phyloP scores from a whole-genome alignment of 345 rosid genomes.

The Clarkia xantiana region DNA sequence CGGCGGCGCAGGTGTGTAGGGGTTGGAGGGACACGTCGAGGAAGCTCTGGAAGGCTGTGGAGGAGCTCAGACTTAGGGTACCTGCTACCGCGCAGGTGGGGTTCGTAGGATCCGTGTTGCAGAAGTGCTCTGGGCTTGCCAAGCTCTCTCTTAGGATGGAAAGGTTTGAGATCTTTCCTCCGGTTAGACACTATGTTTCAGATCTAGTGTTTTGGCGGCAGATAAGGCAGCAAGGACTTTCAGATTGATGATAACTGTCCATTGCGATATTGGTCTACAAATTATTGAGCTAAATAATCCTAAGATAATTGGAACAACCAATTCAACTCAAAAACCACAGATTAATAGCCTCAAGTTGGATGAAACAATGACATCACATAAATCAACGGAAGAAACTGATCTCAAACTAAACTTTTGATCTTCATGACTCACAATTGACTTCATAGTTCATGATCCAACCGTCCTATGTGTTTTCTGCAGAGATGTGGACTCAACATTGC shows the following conservation, averaged over 20 bases:
- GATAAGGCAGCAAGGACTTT: background rate
- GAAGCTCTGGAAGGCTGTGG: slow-evolving; percentile 79
- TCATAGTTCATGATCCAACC: too few species aligned
- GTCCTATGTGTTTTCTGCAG: slow-evolving; percentile 26
- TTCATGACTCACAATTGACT: background rate
- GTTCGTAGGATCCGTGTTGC: slow-evolving; percentile 66
- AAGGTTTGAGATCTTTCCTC: slow-evolving; percentile 42
- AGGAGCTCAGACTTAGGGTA: slow-evolving; percentile 68
- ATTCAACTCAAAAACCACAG: too few species aligned
- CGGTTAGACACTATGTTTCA: slow-evolving; percentile 8
- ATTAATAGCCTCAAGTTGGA: too few species aligned
- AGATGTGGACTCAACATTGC: slow-evolving; percentile 75
- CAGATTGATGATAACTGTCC: too few species aligned
- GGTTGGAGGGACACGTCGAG: slow-evolving; percentile 76
- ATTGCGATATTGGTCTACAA: too few species aligned
- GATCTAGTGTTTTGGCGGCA: slow-evolving; percentile 23
- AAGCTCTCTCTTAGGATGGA: slow-evolving; percentile 59
- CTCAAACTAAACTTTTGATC: too few species aligned
- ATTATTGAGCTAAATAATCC: too few species aligned
- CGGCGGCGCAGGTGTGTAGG: slow-evolving; percentile 74
- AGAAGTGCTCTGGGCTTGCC: slow-evolving; percentile 66
- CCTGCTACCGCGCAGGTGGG: slow-evolving; percentile 57
- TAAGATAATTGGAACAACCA: too few species aligned
- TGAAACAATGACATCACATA: too few species aligned
- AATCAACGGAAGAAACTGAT: too few species aligned